These are phyloP conservation scores for Protomyces inouyei DNA, from an alignment of 1,139 yeast species.

Conservation along the genomic window DNA sequence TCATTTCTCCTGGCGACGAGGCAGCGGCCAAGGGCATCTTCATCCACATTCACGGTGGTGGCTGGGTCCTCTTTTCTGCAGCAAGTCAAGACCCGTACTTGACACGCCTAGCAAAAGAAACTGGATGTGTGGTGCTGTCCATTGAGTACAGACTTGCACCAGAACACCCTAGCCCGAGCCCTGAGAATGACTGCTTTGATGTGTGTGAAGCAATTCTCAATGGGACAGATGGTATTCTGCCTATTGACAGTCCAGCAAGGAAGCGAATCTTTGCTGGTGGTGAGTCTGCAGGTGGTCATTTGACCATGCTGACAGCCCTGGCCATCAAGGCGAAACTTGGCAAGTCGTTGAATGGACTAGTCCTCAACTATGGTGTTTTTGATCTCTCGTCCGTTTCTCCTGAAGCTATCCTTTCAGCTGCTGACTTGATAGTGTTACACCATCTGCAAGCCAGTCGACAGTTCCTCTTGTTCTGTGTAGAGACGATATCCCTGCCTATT, in stretches of 20 bases:
- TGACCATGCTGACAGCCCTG: neutral
- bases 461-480: neutral
- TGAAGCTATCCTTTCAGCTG: too few relatives aligned
- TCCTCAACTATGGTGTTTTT: slow-evolving; percentile 4
- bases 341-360: neutral
- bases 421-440: neutral
- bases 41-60: slow-evolving; percentile 11
- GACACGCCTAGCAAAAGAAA: neutral
- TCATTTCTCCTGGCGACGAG: neutral
- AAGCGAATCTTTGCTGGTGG: neutral
- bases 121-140: neutral
- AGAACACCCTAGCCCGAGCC: slow-evolving; percentile 5
- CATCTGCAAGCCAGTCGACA: neutral
- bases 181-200: slow-evolving; percentile 10
- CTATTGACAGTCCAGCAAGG: neutral
- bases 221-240: neutral
- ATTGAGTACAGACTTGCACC: slow-evolving; percentile 12
- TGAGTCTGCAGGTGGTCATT: slow-evolving; percentile 8
- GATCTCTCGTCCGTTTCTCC: neutral
- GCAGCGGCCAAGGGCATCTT: neutral
- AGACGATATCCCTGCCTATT: neutral
- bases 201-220: neutral
- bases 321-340: neutral
- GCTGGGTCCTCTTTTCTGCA: slow-evolving; percentile 2
- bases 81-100: slow-evolving; percentile 1